Evolutionary conservation across 148 eudicot species (phyloP).

Genomic region (Camellia sinensis): DNA sequence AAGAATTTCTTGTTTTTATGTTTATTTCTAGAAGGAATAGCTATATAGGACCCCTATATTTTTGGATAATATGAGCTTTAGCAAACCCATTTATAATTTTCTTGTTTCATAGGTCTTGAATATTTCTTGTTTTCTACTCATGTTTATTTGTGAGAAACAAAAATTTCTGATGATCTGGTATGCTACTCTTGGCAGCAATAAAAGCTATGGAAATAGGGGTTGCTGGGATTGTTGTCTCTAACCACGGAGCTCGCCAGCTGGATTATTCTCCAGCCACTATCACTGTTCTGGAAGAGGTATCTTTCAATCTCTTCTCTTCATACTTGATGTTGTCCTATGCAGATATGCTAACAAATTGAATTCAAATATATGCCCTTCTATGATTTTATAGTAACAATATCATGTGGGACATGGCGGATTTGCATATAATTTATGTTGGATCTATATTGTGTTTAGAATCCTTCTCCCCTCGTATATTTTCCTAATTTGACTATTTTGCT

Average conservation of each 20-base stretch:
- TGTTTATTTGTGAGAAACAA: background rate
- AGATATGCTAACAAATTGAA: background rate
- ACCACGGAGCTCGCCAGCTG: constrained; percentile 91
- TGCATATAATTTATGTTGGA: background rate
- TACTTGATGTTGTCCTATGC: background rate
- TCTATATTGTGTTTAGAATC: background rate
- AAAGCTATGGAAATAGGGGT: constrained; percentile 66
- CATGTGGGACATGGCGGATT: background rate
- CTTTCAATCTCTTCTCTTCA: background rate
- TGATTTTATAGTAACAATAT: background rate
- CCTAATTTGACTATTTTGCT: background rate
- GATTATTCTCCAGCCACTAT: constrained; percentile 80
- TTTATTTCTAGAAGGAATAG: background rate
- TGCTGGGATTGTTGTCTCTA: constrained; percentile 75
- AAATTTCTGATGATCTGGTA: constrained; percentile 1
- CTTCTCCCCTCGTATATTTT: background rate
- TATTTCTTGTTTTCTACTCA: background rate
- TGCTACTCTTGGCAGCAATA: constrained; percentile 49
- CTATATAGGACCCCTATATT: background rate
- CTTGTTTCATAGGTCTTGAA: background rate
- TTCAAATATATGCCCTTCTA: background rate
- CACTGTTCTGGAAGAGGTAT: constrained; percentile 74
- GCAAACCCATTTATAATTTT: background rate
- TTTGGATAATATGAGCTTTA: background rate
- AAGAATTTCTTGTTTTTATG: background rate